phyloP scores from a whole-genome alignment of 1,284 basidiomycete genomes.

The Sporisorium reilianum region DNA sequence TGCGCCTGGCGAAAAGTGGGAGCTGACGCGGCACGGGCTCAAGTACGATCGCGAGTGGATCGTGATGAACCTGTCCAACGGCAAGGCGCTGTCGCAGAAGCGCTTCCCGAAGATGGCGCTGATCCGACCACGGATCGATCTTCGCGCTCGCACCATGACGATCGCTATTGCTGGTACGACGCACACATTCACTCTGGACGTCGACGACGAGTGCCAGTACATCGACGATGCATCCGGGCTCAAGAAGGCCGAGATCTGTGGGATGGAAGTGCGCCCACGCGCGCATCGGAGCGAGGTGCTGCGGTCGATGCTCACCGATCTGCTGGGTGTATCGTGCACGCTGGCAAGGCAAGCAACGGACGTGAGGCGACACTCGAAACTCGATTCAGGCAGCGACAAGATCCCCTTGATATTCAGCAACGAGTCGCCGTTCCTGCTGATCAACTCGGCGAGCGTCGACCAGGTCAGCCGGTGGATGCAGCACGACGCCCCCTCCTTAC shows the following conservation, averaged over 20 bases:
- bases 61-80: slow-evolving; percentile 44
- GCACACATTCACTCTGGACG: neutral
- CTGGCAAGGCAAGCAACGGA: slow-evolving; percentile 34
- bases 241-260: slow-evolving; percentile 25
- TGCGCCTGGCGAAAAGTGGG: slow-evolving; percentile 26
- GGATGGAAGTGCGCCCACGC: slow-evolving; percentile 22
- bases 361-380: slow-evolving; percentile 38
- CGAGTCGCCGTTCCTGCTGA: slow-evolving; percentile 58
- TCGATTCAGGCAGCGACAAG: slow-evolving; percentile 26
- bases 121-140: slow-evolving; percentile 45
- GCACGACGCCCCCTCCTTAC: neutral
- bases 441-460: slow-evolving; percentile 41
- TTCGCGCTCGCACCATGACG: slow-evolving; percentile 16
- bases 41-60: slow-evolving; percentile 56
- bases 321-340: slow-evolving; percentile 49
- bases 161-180: slow-evolving; percentile 15
- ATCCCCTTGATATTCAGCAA: slow-evolving; percentile 56
- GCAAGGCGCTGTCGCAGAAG: slow-evolving; percentile 56
- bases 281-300: slow-evolving; percentile 29
- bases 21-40: slow-evolving; percentile 46
- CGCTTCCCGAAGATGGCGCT: slow-evolving; percentile 50
- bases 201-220: slow-evolving; percentile 38
- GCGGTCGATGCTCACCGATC: slow-evolving; percentile 27
- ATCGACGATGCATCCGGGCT: neutral
- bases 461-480: slow-evolving; percentile 44